Percentiles rank a stretch among this genome's conserved stretches.
Evolutionary conservation across 2,329 filamentous ascomycete genomes (phyloP).

Genomic region (Bipolaris victoriae): DNA sequence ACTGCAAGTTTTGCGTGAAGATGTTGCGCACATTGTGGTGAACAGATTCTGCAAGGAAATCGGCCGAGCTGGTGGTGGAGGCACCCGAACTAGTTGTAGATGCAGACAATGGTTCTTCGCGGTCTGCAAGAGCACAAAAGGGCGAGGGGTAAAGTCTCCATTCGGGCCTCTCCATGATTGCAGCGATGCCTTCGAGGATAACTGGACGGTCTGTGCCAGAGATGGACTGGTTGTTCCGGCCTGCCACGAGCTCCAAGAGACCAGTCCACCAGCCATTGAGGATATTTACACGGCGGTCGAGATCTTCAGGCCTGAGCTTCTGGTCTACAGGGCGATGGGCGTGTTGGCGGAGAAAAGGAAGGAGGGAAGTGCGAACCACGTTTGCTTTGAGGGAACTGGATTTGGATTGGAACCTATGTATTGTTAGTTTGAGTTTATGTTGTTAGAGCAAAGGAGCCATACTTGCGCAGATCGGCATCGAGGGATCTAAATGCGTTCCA

Average conservation of each 20-base stretch:
- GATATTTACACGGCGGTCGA: slow-evolving; percentile 79
- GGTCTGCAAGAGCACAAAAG: slow-evolving; percentile 67
- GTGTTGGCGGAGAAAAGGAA: slow-evolving; percentile 79
- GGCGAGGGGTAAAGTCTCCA: slow-evolving; percentile 78
- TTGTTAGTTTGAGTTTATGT: slow-evolving; percentile 11
- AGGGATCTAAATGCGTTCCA: slow-evolving; percentile 72
- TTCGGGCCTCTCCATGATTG: slow-evolving; percentile 86
- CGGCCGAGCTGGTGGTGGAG: slow-evolving; percentile 63
- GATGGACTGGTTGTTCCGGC: slow-evolving; percentile 75
- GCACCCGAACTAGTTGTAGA: slow-evolving; percentile 62
- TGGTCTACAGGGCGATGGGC: slow-evolving; percentile 70
- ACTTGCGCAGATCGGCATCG: slow-evolving; percentile 72
- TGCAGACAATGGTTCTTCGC: slow-evolving; percentile 54
- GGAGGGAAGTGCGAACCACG: slow-evolving; percentile 71
- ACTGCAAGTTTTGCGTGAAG: slow-evolving; percentile 79
- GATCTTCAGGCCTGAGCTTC: slow-evolving; percentile 74
- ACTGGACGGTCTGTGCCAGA: slow-evolving; percentile 82
- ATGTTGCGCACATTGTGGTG: slow-evolving; percentile 89
- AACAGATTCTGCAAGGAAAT: slow-evolving; percentile 76
- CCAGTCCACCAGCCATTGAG: slow-evolving; percentile 91
- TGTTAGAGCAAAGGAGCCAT: slow-evolving; percentile 27
- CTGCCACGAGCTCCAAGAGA: slow-evolving; percentile 80
- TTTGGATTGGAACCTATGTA: slow-evolving; percentile 70
- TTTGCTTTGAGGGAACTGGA: slow-evolving; percentile 75
- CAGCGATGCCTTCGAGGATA: slow-evolving; percentile 77